Conservation (phyloP, 2,329 filamentous ascomycete species). For the Didymosphaeria variabile region DNA sequence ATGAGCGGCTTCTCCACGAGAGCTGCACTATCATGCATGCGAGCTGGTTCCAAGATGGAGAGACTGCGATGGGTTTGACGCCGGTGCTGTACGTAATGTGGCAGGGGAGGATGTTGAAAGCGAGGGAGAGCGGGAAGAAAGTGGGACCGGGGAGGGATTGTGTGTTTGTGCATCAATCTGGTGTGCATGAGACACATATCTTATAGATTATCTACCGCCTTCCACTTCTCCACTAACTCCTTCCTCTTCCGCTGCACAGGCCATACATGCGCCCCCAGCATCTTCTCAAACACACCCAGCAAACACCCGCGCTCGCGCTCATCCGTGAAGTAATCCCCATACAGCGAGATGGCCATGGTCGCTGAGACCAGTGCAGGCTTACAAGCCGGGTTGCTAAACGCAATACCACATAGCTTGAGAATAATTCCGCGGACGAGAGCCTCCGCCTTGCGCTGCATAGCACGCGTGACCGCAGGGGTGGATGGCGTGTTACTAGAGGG, state of each 20-base stretch:
- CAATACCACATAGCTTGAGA: conserved; percentile 4
- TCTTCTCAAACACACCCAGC: neutral
- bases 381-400: neutral
- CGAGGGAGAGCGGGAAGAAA: neutral
- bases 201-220: neutral
- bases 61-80: conserved; percentile 1
- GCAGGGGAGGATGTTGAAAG: neutral
- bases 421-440: neutral
- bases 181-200: too few species aligned
- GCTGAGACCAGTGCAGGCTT: conserved; percentile 8
- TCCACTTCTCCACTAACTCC: neutral
- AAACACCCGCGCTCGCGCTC: neutral
- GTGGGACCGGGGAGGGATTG: neutral
- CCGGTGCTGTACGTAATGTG: neutral
- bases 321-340: conserved; percentile 11
- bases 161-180: neutral
- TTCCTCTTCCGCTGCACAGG: neutral
- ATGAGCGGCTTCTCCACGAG: neutral
- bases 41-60: neutral
- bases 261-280: conserved; percentile 2
- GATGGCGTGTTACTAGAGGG: neutral
- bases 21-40: neutral
- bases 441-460: neutral
- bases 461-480: neutral
- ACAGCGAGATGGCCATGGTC: conserved; percentile 2